These are phyloP conservation scores for Cordyceps militaris DNA, from an alignment of 2,329 filamentous ascomycete species.

Conservation along the genomic window DNA sequence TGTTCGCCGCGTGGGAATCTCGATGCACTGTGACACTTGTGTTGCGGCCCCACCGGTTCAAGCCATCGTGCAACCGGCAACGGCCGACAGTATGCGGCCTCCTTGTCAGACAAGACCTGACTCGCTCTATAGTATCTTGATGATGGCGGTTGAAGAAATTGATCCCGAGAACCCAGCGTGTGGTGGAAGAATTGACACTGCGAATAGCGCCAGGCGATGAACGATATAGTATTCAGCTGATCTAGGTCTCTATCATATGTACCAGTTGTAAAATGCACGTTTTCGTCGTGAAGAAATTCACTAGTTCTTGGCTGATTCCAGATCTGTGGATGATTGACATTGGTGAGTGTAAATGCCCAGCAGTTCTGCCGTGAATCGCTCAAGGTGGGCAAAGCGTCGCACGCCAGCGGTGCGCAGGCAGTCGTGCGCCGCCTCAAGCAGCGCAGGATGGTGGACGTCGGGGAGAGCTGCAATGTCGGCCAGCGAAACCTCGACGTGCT, in stretches of 20 bases:
- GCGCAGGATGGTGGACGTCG: not conserved
- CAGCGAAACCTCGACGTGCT: slow-evolving; percentile 5
- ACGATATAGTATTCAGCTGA: not conserved
- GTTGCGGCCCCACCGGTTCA: not conserved
- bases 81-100: no score
- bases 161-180: no score
- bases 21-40: not conserved
- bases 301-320: slow-evolving; percentile 6
- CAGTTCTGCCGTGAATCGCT: slow-evolving; percentile 9
- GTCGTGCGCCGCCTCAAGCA: slow-evolving; percentile 6
- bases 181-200: not conserved
- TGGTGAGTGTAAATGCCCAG: slow-evolving; percentile 12
- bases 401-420: slow-evolving; percentile 3
- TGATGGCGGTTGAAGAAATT: not conserved
- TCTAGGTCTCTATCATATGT: slow-evolving; percentile 8
- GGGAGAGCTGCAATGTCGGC: slow-evolving; percentile 6
- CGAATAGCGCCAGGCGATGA: not conserved
- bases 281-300: not conserved
- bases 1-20: not conserved
- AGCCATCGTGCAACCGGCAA: not conserved
- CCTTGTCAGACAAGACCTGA: not conserved
- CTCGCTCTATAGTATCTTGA: not conserved
- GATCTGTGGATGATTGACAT: not conserved
- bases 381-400: slow-evolving; percentile 6
- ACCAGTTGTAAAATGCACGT: not conserved